These are phyloP conservation scores for Rhododendron griersonianum DNA, from an alignment of 148 eudicot genomes.

Conservation along the genomic window DNA sequence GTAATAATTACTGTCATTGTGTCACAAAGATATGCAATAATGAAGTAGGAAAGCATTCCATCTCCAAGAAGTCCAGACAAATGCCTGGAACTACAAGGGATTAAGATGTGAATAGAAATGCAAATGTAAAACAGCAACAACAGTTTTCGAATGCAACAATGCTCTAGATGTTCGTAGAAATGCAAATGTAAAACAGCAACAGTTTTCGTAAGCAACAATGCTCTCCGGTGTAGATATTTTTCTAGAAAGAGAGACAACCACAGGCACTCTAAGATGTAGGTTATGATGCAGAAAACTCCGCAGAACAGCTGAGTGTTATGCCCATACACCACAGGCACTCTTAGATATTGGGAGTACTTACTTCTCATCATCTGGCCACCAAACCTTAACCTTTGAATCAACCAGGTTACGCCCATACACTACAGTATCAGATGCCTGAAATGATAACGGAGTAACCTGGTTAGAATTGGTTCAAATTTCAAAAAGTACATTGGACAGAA, in stretches of 20 bases:
- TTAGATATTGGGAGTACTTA: conserved; percentile 28
- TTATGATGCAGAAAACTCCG: not conserved
- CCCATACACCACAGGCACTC: no score
- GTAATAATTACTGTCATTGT: not conserved
- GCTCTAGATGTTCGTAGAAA: not conserved
- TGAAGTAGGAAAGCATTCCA: not conserved
- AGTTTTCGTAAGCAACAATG: not conserved
- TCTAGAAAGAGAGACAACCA: not conserved
- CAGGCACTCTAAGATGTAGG: not conserved
- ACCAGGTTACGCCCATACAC: conserved; percentile 41
- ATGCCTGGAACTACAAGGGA: no score
- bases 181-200: not conserved
- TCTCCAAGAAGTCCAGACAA: not conserved
- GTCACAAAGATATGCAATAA: not conserved
- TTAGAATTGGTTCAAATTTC: not conserved
- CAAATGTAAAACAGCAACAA: no score
- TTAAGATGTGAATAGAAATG: not conserved
- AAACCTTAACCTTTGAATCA: conserved; percentile 59
- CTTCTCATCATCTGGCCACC: conserved; percentile 78
- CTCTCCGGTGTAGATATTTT: not conserved
- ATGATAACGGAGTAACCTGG: conserved; percentile 6
- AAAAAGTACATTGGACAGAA: not conserved
- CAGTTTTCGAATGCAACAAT: no score
- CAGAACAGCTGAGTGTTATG: not conserved
- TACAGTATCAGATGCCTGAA: conserved; percentile 44